A percentile compares a stretch with the other conserved stretches of the same genome.
Evolutionary conservation across 2,329 filamentous ascomycete genomes (phyloP).

Genomic region (Akanthomyces lecanii): DNA sequence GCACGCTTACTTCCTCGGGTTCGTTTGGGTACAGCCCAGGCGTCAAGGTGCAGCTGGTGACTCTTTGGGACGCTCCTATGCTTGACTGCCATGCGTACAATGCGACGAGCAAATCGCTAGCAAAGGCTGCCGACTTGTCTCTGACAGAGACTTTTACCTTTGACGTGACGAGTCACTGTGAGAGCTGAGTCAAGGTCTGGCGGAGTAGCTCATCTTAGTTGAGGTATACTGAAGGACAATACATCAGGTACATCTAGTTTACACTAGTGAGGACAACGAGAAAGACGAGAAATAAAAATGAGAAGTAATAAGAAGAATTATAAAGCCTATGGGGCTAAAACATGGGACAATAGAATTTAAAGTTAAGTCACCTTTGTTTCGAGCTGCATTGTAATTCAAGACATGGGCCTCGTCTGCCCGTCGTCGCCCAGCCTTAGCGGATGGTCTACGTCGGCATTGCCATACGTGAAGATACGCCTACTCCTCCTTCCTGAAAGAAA

Average conservation of each 20-base stretch:
- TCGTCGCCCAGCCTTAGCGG: too few relatives aligned
- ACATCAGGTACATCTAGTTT: too few relatives aligned
- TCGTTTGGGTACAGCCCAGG: background rate
- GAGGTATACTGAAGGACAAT: background rate
- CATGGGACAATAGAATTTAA: too few relatives aligned
- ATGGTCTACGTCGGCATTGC: too few relatives aligned
- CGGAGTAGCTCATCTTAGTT: background rate
- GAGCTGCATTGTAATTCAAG: too few relatives aligned
- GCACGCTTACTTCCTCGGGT: background rate
- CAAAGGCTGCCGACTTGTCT: background rate
- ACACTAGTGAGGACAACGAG: too few relatives aligned
- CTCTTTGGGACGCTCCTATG: background rate
- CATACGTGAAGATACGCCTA: too few relatives aligned
- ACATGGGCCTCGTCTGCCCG: too few relatives aligned
- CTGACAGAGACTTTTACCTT: background rate
- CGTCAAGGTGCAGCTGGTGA: background rate
- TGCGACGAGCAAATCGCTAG: background rate
- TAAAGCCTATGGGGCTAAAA: too few relatives aligned
- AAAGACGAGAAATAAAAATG: too few relatives aligned
- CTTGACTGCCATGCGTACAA: background rate
- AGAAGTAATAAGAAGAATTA: too few relatives aligned
- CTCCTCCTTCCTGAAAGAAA: background rate
- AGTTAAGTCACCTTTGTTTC: too few relatives aligned
- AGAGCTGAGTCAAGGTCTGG: background rate
- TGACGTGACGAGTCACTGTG: background rate